Conservation (phyloP, 106 monocot genomes). For the Chionographis japonica region DNA sequence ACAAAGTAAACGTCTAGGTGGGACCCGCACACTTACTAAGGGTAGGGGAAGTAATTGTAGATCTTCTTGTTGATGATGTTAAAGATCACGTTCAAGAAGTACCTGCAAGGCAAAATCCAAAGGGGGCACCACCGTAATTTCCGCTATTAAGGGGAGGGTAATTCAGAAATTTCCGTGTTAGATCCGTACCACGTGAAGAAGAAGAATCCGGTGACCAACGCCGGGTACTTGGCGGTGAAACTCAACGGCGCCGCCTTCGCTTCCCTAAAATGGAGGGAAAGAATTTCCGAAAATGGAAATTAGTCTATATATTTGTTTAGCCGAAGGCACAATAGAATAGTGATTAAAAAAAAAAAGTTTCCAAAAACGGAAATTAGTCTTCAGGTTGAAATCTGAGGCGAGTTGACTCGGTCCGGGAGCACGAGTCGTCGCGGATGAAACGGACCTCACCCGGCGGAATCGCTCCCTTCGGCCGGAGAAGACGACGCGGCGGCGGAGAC, state of each 20-base stretch:
- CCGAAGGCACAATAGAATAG: background rate
- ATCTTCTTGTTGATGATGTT: slow-evolving; percentile 99
- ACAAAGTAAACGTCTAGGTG: no score
- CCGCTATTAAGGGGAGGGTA: no score
- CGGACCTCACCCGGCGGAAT: slow-evolving; percentile 98
- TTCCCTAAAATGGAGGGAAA: slow-evolving; percentile 33
- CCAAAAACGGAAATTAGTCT: no score
- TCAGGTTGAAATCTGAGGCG: no score
- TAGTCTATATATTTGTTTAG: no score
- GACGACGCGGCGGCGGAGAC: slow-evolving; percentile 37
- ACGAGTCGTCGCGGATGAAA: slow-evolving; percentile 26
- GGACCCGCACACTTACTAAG: slow-evolving; percentile 59
- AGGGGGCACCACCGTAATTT: background rate
- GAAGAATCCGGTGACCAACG: slow-evolving; percentile 95
- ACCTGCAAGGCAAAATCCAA: slow-evolving; percentile 42
- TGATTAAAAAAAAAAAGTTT: background rate
- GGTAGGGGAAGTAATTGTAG: slow-evolving; percentile 98
- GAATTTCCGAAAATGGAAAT: background rate
- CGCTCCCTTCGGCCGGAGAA: slow-evolving; percentile 69
- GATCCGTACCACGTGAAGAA: slow-evolving; percentile 85
- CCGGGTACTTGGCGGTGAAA: slow-evolving; percentile 67
- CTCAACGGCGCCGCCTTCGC: slow-evolving; percentile 32
- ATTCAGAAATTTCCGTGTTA: background rate
- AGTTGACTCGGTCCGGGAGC: background rate
- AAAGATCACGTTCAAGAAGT: slow-evolving; percentile 97